Evolutionary conservation across 495 filamentous ascomycete species (phyloP), one percentile per base, ranked within the genome.

Genomic region (Lasiosphaeris hirsuta): DNA sequence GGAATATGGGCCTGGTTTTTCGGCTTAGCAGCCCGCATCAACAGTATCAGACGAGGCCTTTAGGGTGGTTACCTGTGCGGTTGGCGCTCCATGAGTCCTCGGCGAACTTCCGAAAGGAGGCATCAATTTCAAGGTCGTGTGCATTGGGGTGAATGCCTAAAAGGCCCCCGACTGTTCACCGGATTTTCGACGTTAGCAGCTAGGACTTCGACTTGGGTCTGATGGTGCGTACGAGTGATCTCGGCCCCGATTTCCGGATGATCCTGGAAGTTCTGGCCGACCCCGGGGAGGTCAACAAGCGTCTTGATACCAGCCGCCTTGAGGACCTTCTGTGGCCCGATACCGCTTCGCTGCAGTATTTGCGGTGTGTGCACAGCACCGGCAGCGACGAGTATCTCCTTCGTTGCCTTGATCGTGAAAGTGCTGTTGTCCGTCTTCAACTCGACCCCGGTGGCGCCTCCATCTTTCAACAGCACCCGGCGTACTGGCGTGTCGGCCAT

Each of bases 261-360:
- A 53, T 84, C 81, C 51, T 84, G 81, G 55, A 82, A 76, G 54
- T 84, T 81, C 44, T 74, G 70, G 10, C 81, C 81, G n/a, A 84
- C 81, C 13, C 78, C 73, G 0, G 80, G 75, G 1, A 79, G 60
- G 52, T 84, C 70, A 4, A 76, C 57, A 4, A 73, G 56, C 3
- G 77, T 55, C 0, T 67, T 57, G 19, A 85, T 76, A 3, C 66
- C 63, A 33, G 72, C 68, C 7, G 58, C 43, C n/a, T 67, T 50
- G 0, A 85, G 63, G 10, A 83, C 55, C 7, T 58, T 59, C 7
- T 65, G 61, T 7, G 74, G 69, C 4, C 81, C 81, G 43, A 82
- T 75, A 7, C 81, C 81, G 39, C 69, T 74, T 2, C 79, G 63
- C 51, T 81, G 75, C 6, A 83, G 66, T 4, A 84, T 58, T 42